These are phyloP conservation scores for Daldinia loculata DNA, from an alignment of 495 filamentous ascomycete genomes.

Conservation along the genomic window DNA sequence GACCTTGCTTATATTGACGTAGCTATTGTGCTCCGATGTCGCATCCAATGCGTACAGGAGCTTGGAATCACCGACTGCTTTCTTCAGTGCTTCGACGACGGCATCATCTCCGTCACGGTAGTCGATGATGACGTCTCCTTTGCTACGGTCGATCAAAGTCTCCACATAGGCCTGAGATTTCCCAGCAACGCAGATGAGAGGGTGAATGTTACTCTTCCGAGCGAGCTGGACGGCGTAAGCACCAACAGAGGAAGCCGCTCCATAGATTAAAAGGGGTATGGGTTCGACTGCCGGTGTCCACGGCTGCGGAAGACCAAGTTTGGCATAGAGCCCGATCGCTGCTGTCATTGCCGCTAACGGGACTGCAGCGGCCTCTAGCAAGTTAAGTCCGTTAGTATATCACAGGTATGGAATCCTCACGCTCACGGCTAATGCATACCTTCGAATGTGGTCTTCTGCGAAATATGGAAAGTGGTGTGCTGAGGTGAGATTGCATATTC, in stretches of 20 bases:
- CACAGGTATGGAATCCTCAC: not conserved
- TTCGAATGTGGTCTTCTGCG: conserved; percentile 70
- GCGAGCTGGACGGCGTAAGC: conserved; percentile 75
- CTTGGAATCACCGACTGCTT: conserved; percentile 51
- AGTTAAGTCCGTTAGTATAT: conserved; percentile 21
- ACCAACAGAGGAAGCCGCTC: conserved; percentile 72
- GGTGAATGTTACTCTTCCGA: conserved; percentile 72
- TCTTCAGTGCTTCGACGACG: conserved; percentile 60
- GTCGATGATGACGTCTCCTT: conserved; percentile 76
- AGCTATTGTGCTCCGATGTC: conserved; percentile 63
- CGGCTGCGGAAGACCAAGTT: conserved; percentile 69
- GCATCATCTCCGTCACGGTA: conserved; percentile 70
- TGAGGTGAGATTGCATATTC: conserved; percentile 74
- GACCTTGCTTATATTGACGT: conserved; percentile 48
- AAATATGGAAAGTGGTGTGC: conserved; percentile 75
- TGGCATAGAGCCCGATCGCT: conserved; percentile 68
- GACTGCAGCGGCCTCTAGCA: conserved; percentile 70
- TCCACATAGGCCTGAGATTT: conserved; percentile 64
- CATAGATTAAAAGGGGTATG: conserved; percentile 62
- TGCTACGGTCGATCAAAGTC: conserved; percentile 65
- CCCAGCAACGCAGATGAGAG: conserved; percentile 75
- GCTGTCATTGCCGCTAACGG: conserved; percentile 80
- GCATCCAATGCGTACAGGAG: conserved; percentile 67
- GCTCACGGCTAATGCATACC: conserved; percentile 48
- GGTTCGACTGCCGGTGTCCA: conserved; percentile 61